A percentile compares a stretch with the other conserved stretches of the same genome.
These are phyloP conservation scores for Yamadazyma ubonensis DNA, from an alignment of 805 yeast genomes.

Conservation along the genomic window DNA sequence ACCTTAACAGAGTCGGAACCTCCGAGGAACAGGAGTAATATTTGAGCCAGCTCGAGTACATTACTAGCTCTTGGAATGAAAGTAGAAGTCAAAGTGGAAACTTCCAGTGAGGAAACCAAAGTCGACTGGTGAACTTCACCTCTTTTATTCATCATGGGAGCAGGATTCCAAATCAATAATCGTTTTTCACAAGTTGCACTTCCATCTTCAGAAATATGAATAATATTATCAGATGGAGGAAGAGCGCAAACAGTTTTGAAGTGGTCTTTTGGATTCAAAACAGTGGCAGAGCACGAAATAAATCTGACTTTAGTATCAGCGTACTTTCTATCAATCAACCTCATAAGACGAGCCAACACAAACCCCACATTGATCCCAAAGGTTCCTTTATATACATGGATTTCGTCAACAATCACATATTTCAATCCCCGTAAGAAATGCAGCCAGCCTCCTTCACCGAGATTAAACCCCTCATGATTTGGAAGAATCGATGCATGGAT, in stretches of 20 bases:
- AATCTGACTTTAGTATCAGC: constrained; percentile 38
- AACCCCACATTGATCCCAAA: constrained; percentile 92
- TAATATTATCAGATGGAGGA: constrained; percentile 39
- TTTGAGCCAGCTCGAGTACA: constrained; percentile 71
- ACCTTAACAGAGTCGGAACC: constrained; percentile 61
- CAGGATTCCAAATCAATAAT: constrained; percentile 83
- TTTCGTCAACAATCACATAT: constrained; percentile 77
- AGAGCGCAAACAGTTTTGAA: constrained; percentile 76
- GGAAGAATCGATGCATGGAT: constrained; percentile 85
- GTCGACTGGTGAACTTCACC: constrained; percentile 39
- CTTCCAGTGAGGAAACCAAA: not conserved
- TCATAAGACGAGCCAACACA: constrained; percentile 73
- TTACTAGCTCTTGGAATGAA: constrained; percentile 57
- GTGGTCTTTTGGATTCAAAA: constrained; percentile 69
- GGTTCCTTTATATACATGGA: constrained; percentile 85
- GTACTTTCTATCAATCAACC: constrained; percentile 56
- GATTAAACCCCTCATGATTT: constrained; percentile 40
- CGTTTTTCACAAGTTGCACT: constrained; percentile 82
- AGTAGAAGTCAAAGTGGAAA: not conserved
- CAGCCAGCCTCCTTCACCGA: constrained; percentile 54
- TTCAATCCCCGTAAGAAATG: constrained; percentile 61
- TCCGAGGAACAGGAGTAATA: constrained; percentile 64
- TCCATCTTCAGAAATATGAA: constrained; percentile 74
- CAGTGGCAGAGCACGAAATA: constrained; percentile 93
- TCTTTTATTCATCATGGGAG: constrained; percentile 53